Evolutionary conservation across 2,329 filamentous ascomycete genomes (phyloP).

Genomic region (Cercospora nicotianae): DNA sequence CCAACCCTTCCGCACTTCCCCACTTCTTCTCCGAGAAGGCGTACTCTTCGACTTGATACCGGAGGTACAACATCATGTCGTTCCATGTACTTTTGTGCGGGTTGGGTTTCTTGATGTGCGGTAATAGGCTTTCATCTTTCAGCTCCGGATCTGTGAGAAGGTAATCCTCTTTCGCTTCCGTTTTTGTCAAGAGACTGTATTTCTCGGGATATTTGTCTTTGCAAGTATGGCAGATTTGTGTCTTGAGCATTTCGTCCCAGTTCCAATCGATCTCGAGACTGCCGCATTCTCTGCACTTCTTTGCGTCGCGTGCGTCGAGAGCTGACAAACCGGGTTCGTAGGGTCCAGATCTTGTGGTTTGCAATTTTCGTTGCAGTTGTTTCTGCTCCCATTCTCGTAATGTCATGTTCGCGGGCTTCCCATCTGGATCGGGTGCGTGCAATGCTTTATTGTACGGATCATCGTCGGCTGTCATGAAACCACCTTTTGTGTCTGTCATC

Average conservation of each 20-base stretch:
- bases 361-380: conserved; percentile 70
- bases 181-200: conserved; percentile 94
- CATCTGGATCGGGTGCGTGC: conserved; percentile 55
- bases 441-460: conserved; percentile 85
- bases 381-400: conserved; percentile 86
- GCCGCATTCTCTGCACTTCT: conserved; percentile 78
- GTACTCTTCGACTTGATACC: conserved; percentile 92
- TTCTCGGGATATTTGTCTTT: conserved; percentile 90
- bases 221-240: conserved; percentile 75
- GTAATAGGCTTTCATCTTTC: conserved; percentile 81
- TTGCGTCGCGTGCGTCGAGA: conserved; percentile 58
- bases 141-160: conserved; percentile 92
- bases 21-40: conserved; percentile 81
- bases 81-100: conserved; percentile 96
- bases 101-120: conserved; percentile 85
- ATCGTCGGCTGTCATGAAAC: conserved; percentile 86
- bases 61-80: conserved; percentile 96
- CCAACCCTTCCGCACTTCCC: conserved; percentile 81
- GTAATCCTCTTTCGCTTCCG: conserved; percentile 93
- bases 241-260: conserved; percentile 81
- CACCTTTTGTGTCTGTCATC: conserved; percentile 97
- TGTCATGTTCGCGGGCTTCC: conserved; percentile 82
- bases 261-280: conserved; percentile 90
- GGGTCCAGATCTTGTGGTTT: conserved; percentile 72
- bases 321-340: conserved; percentile 88